phyloP scores from a whole-genome alignment of 345 rosid species.

The Eucalyptus melliodora region DNA sequence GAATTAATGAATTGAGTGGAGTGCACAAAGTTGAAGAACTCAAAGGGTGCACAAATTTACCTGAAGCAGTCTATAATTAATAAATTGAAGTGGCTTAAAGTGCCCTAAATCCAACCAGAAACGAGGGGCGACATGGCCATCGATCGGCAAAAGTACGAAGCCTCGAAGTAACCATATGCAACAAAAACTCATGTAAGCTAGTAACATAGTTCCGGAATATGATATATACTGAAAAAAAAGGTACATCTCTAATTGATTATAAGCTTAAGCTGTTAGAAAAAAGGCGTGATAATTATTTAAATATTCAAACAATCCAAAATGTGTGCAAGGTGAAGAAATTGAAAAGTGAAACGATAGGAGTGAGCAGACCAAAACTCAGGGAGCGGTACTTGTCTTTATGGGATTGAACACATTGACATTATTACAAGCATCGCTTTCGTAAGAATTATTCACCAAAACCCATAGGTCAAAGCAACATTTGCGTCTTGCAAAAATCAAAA shows the following conservation, averaged over 20 bases:
- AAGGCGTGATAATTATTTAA: fast-evolving
- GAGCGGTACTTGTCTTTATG: too few species aligned
- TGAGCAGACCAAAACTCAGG: fast-evolving
- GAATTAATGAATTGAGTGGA: background rate
- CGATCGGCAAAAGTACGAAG: background rate
- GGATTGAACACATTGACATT: too few species aligned
- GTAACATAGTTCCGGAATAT: fast-evolving
- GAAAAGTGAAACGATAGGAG: background rate
- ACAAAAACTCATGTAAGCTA: background rate
- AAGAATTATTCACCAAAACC: too few species aligned
- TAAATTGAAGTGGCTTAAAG: background rate
- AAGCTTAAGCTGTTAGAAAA: too few species aligned
- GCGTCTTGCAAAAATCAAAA: too few species aligned
- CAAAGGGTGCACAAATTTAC: background rate
- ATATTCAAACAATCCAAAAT: too few species aligned
- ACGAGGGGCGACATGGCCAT: background rate
- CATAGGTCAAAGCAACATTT: too few species aligned
- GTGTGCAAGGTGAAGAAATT: too few species aligned
- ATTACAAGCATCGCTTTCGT: fast-evolving
- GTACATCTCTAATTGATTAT: too few species aligned
- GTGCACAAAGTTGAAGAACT: background rate
- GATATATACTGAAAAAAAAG: too few species aligned
- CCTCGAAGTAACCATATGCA: background rate
- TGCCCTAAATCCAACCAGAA: background rate
- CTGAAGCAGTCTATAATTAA: background rate